Percentiles rank a stretch among this genome's conserved stretches.
phyloP scores from a whole-genome alignment of 495 filamentous ascomycete species.

The Niebla homalea region DNA sequence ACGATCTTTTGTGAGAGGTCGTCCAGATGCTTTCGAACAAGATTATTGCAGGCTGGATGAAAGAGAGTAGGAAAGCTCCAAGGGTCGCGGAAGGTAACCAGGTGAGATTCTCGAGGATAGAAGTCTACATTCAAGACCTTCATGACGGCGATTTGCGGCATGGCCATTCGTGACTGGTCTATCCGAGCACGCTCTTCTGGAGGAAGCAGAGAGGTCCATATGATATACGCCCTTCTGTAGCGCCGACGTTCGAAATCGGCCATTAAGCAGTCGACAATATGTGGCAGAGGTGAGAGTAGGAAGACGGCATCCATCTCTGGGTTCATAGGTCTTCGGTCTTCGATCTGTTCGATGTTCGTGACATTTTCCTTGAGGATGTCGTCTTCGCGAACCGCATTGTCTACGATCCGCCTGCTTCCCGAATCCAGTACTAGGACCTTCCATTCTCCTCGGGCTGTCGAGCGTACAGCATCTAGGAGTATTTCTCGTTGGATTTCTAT shows the following conservation, averaged over 20 bases:
- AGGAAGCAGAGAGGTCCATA: constrained; percentile 71
- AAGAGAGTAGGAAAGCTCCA: constrained; percentile 89
- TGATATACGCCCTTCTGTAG: constrained; percentile 60
- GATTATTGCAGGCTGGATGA: constrained; percentile 75
- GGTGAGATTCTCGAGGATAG: constrained; percentile 78
- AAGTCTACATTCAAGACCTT: constrained; percentile 72
- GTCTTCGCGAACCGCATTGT: constrained; percentile 82
- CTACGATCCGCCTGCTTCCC: constrained; percentile 61
- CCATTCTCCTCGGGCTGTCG: constrained; percentile 57
- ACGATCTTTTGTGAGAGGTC: constrained; percentile 81
- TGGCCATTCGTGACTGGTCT: constrained; percentile 45
- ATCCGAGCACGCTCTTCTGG: constrained; percentile 39
- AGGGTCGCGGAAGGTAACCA: constrained; percentile 84
- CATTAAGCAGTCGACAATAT: constrained; percentile 86
- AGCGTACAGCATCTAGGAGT: constrained; percentile 44
- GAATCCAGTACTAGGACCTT: constrained; percentile 87
- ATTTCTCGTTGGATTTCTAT: constrained; percentile 41
- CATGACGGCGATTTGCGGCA: constrained; percentile 58
- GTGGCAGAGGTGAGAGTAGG: constrained; percentile 66
- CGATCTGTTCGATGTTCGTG: constrained; percentile 86
- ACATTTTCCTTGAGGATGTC: constrained; percentile 92
- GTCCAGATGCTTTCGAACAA: constrained; percentile 69
- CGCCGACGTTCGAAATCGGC: constrained; percentile 74
- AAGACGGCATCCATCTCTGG: constrained; percentile 88
- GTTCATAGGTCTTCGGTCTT: constrained; percentile 66